Conservation (phyloP, 768 basidiomycete genomes). For the Suillus tomentosus region DNA sequence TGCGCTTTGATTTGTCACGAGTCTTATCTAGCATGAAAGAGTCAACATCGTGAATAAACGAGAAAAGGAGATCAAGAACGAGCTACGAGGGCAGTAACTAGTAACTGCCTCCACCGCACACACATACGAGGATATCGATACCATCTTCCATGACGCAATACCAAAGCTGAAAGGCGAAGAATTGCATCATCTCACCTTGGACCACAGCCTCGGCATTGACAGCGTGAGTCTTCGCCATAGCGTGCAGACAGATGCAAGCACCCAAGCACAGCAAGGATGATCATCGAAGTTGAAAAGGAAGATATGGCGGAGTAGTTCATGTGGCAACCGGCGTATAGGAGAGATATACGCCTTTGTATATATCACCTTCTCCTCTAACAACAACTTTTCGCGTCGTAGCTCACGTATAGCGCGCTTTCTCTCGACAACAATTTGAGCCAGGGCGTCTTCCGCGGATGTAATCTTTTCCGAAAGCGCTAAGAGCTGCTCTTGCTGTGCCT, state of each 20-base stretch:
- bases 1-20: slow-evolving; percentile 66
- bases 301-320: slow-evolving; percentile 72
- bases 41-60: slow-evolving; percentile 13
- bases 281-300: slow-evolving; percentile 71
- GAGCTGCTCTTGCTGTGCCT: slow-evolving; percentile 28
- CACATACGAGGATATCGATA: background rate
- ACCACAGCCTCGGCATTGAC: slow-evolving; percentile 72
- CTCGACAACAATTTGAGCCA: slow-evolving; percentile 60
- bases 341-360: slow-evolving; percentile 66
- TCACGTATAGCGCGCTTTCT: slow-evolving; percentile 54
- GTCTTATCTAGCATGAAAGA: slow-evolving; percentile 56
- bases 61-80: slow-evolving; percentile 1
- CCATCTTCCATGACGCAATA: slow-evolving; percentile 15
- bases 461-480: slow-evolving; percentile 48
- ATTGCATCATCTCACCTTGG: slow-evolving; percentile 54
- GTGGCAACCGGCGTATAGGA: slow-evolving; percentile 69
- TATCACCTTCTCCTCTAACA: slow-evolving; percentile 49
- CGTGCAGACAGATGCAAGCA: slow-evolving; percentile 66
- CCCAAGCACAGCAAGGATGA: slow-evolving; percentile 76
- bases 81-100: slow-evolving; percentile 2
- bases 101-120: slow-evolving; percentile 1
- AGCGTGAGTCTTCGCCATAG: slow-evolving; percentile 68
- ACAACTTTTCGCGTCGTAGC: slow-evolving; percentile 49
- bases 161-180: slow-evolving; percentile 5
- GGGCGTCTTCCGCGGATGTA: slow-evolving; percentile 50